Conservation (phyloP, 371 early-diverging fungal genomes). For the Mucor lusitanicus region DNA sequence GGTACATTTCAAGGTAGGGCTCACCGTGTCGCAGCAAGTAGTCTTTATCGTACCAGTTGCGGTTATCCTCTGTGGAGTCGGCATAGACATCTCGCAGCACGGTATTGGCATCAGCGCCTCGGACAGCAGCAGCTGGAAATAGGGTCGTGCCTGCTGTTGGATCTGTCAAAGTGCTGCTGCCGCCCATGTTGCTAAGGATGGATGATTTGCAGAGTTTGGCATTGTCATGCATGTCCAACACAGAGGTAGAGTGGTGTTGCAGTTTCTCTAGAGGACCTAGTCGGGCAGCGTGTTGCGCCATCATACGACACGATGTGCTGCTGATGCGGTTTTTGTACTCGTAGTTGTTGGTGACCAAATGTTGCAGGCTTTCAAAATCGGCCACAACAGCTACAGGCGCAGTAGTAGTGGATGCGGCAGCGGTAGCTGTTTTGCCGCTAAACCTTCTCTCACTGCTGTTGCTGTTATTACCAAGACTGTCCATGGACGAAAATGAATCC, state of each 20-base stretch:
- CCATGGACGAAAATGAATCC: constrained; percentile 23
- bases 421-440: constrained; percentile 1
- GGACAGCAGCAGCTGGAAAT: constrained; percentile 29
- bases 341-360: constrained; percentile 22
- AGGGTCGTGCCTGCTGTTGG: no score
- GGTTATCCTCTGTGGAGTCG: constrained; percentile 30
- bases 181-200: background rate
- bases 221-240: constrained; percentile 24
- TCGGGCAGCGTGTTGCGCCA: no score
- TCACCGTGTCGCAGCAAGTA: constrained; percentile 59
- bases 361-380: constrained; percentile 24
- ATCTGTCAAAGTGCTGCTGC: background rate
- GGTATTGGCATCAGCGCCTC: constrained; percentile 50
- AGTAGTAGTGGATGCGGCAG: background rate
- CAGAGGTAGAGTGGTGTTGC: background rate
- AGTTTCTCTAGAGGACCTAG: background rate
- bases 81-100: constrained; percentile 54
- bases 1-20: constrained; percentile 58
- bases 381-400: background rate
- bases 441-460: constrained; percentile 6
- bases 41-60: constrained; percentile 45
- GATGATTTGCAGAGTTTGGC: constrained; percentile 15
- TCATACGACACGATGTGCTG: no score
- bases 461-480: background rate
- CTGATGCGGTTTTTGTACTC: constrained; percentile 13